Evolutionary conservation across 495 filamentous ascomycete genomes (phyloP), one percentile per base, ranked within the genome.

Genomic region (Aspergillus sclerotioniger): DNA sequence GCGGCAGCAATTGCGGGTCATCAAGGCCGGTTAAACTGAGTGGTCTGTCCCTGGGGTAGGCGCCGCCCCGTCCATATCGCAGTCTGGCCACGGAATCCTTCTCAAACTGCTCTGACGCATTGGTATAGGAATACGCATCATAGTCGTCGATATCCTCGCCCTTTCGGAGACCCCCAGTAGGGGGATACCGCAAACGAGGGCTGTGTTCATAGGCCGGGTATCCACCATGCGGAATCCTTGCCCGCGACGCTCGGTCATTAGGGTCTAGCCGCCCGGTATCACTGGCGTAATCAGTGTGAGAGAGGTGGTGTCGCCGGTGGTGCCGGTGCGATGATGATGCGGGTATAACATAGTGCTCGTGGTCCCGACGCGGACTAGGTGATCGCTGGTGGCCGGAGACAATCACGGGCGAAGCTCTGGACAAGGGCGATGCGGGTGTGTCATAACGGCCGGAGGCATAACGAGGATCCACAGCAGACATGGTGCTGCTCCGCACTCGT

Each of bases 91-190:
- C 67, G 71, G 84, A 76, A 57, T 91, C 88, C 46, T 84, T 84
- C 41, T 88, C 79, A 33, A 84, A 87, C 50, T 89, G 75, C 57
- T 90, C 87, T 60, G 83, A 78, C 8, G 86, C 83, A 25, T 83
- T 87, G 5, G 87, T 90, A 60, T 90, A 91, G 48, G 88, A 87
- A 64, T 86, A 90, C 1, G 84, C 84, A 63, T 77, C 68, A 46
- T 73, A 72, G 41, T 85, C 78, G 39, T 87, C 85, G 51, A 85
- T 82, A 65, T 86, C 86, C 50, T 87, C 83, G 12, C 80, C 72
- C 35, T 82, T 77, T 45, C 70, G 66, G 49, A 69, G 58, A 7
- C 67, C 67, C 20, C 66, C 67, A 15, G 67, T 68, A 3, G 67
- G 61, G 25, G 68, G 70, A 46, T 76, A 68, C 28, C 67, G 69